Evolutionary conservation across 371 early-diverging fungal genomes (phyloP), one percentile per base, ranked within the genome.

Genomic region (Mucor saturninus): DNA sequence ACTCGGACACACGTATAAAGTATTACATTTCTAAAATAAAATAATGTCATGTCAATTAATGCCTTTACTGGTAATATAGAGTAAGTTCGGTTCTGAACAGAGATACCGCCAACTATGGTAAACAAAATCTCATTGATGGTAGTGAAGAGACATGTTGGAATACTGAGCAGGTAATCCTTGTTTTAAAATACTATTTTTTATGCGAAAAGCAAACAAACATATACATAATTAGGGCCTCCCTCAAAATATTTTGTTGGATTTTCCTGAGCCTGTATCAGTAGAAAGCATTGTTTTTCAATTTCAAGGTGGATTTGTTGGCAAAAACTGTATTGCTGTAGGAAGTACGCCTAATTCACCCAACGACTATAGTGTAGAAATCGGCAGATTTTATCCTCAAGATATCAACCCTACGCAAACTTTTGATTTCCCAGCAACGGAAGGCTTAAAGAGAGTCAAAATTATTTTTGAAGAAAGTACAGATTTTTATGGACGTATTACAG

Each of bases 251-350:
- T 67, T 85, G 13, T 46, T 95, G 2, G 91, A 93, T 62, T 93
- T 94, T 66, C 77, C 79, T 13, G 60, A 65, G 6, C 64, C 83
- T n/a, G 89, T 83, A 2, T 57, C 65, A 2, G 60, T 88, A 2
- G 65, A 77, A 11, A 35, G 67, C 3, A 49, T 93, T 28, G 59
- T 62, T 6, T 62, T 95, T 52, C 93, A 89, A 80, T 97, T 97
- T 67, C 96, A 96, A 64, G 97, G 97, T 26, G 97, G 97, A 1
- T 97, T 97, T 68, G 93, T 88, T 0, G 95, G 95, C 35, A 88
- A 88, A 64, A 86, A 81, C 28, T 86, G 89, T 51, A 63, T 73
- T n/a, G 71, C 80, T 37, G 83, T 76, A 2, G 80, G 73, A 13
- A 78, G 72, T 39, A 50, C 11, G 28, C 61, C 55, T 15, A 61